A percentile compares a stretch with the other conserved stretches of the same genome.
These are phyloP conservation scores for Globisporangium splendens DNA, from an alignment of 352 stramenopile genomes.

Conservation along the genomic window DNA sequence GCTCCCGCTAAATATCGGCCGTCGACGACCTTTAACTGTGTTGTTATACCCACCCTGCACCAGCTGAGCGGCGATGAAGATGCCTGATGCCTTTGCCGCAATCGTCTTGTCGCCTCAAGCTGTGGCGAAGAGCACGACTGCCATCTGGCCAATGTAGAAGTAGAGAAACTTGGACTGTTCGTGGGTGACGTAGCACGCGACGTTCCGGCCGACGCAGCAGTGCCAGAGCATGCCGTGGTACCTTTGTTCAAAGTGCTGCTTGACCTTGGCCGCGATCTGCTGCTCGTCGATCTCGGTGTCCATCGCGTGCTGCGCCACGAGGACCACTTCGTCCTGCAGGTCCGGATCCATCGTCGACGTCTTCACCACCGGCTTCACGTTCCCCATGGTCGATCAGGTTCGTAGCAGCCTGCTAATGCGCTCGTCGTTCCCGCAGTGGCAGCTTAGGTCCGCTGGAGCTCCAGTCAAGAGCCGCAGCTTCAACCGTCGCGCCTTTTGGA, in stretches of 20 bases:
- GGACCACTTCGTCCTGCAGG: constrained; percentile 81
- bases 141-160: constrained; percentile 95
- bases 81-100: background rate
- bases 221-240: constrained; percentile 91
- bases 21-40: background rate
- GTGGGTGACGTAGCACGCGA: constrained; percentile 93
- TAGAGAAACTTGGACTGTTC: constrained; percentile 95
- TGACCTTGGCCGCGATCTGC: constrained; percentile 90
- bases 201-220: constrained; percentile 93
- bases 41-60: background rate
- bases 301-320: constrained; percentile 74
- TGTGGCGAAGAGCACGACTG: constrained; percentile 90
- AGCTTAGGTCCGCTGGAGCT: background rate
- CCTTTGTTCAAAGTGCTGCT: constrained; percentile 91
- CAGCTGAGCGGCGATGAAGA: too few species aligned
- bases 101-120: constrained; percentile 23
- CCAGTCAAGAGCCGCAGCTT: background rate
- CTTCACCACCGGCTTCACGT: constrained; percentile 84
- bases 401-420: background rate
- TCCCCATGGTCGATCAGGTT: constrained; percentile 13
- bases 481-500: constrained; percentile 8
- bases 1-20: too few species aligned
- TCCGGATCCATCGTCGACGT: constrained; percentile 87
- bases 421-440: constrained; percentile 1
- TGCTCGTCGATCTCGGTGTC: constrained; percentile 82